Percentiles rank a stretch among this genome's conserved stretches.
These are phyloP conservation scores for Sesbania bispinosa DNA, from an alignment of 306 rosid species.

Conservation along the genomic window DNA sequence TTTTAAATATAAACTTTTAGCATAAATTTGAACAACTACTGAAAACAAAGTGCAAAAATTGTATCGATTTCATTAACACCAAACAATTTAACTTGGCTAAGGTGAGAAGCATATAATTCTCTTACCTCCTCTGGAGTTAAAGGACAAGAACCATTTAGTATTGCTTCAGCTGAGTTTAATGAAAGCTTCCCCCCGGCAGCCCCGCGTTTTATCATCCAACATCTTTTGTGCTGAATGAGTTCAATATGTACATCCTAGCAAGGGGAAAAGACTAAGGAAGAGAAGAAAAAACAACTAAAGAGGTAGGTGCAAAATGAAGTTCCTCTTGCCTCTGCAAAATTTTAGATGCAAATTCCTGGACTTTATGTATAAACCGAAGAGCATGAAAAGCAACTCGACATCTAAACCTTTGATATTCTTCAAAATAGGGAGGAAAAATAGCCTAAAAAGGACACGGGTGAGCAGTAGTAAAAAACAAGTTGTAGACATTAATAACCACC, in stretches of 20 bases:
- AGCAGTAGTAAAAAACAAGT: too few relatives aligned
- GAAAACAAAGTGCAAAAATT: not conserved
- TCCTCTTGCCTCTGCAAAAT: conserved; percentile 52
- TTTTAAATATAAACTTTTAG: not conserved
- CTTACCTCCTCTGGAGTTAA: conserved; percentile 73
- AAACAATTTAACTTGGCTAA: not conserved
- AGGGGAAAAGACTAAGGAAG: not conserved
- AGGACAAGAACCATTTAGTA: conserved; percentile 65
- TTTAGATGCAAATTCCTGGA: conserved; percentile 62
- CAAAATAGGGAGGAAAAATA: conserved; percentile 55
- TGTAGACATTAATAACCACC: too few relatives aligned
- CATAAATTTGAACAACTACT: not conserved
- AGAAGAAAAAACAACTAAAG: not conserved
- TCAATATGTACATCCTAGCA: conserved; percentile 69
- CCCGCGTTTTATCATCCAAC: conserved; percentile 66
- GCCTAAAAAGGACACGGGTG: conserved; percentile 32
- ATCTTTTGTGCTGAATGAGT: conserved; percentile 74
- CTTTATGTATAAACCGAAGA: conserved; percentile 58
- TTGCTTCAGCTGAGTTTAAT: conserved; percentile 53
- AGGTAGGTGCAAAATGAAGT: too few relatives aligned
- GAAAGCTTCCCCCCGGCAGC: too few relatives aligned
- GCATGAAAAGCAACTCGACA: conserved; percentile 77
- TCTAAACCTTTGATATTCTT: too few relatives aligned
- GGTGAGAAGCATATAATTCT: not conserved
- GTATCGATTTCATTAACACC: not conserved